phyloP scores from a whole-genome alignment of 257 asterid species.

The Scutellaria galericulata region DNA sequence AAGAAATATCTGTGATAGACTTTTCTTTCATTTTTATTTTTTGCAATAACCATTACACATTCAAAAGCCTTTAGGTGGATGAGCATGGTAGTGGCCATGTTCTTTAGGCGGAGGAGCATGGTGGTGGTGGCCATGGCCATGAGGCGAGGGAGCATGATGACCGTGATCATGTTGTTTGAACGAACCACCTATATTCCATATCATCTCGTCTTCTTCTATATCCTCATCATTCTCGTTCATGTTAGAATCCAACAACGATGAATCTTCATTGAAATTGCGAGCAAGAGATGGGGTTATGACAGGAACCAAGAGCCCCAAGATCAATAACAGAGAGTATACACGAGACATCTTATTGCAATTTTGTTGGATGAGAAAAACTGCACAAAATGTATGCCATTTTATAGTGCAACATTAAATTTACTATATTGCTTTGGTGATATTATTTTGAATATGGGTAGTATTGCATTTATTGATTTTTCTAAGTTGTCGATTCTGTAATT shows the following conservation, averaged over 20 bases:
- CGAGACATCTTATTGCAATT: slow-evolving; percentile 23
- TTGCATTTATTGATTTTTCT: neutral
- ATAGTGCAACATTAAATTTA: neutral
- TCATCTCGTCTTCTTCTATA: neutral
- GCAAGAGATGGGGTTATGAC: slow-evolving; percentile 1
- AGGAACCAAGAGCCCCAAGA: neutral
- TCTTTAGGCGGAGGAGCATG: neutral
- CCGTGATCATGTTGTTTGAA: neutral
- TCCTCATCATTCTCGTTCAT: slow-evolving; percentile 2
- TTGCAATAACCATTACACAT: no score
- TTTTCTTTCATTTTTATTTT: no score
- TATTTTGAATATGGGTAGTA: neutral
- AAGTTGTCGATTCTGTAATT: neutral
- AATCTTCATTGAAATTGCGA: slow-evolving; percentile 15
- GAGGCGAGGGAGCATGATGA: neutral
- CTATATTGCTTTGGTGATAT: neutral
- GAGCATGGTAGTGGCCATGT: neutral
- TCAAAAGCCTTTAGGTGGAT: neutral
- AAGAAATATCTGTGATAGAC: no score
- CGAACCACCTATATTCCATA: neutral
- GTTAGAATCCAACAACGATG: neutral
- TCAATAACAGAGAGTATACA: neutral
- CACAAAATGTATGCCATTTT: neutral
- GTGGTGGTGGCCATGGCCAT: neutral
- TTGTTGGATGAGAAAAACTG: neutral